phyloP scores from a whole-genome alignment of 2,329 filamentous ascomycete species.

The Leptographium wingfieldii region DNA sequence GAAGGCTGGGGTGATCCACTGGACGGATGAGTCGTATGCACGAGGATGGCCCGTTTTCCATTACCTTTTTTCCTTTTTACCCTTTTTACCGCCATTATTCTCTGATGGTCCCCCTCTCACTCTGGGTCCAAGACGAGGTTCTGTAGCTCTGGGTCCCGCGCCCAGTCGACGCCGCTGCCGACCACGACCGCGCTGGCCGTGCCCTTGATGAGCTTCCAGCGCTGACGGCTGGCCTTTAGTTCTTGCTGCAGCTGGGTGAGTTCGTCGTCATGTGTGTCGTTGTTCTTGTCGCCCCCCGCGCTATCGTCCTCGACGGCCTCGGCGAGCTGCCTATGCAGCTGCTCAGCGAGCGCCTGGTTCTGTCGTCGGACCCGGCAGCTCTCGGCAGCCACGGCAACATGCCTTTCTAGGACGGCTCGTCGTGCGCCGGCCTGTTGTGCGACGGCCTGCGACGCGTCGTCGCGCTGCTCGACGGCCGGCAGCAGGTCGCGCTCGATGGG shows the following conservation, averaged over 20 bases:
- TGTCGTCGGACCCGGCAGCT: constrained; percentile 40
- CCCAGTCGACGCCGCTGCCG: constrained; percentile 77
- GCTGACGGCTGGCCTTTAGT: constrained; percentile 48
- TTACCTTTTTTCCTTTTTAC: background rate
- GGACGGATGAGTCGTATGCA: too few relatives aligned
- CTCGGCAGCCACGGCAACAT: constrained; percentile 45
- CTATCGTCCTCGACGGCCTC: constrained; percentile 36
- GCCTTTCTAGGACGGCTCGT: constrained; percentile 34
- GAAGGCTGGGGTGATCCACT: too few relatives aligned
- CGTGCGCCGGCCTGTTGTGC: constrained; percentile 45
- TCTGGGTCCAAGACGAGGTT: constrained; percentile 61
- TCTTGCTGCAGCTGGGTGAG: constrained; percentile 45
- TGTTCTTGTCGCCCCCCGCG: constrained; percentile 28
- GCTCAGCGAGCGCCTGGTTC: constrained; percentile 50
- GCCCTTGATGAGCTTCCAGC: constrained; percentile 65
- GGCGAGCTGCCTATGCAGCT: constrained; percentile 48
- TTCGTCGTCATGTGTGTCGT: constrained; percentile 23
- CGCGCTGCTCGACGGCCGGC: constrained; percentile 53
- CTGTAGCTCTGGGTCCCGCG: constrained; percentile 51
- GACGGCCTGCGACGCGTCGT: constrained; percentile 51
- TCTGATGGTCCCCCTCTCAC: constrained; percentile 1
- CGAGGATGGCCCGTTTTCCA: background rate
- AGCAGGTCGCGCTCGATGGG: constrained; percentile 58
- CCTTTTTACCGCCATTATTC: too few relatives aligned
- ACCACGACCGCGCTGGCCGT: constrained; percentile 67